Evolutionary conservation across 2,329 filamentous ascomycete species (phyloP).

Genomic region (Verruconis gallopava): DNA sequence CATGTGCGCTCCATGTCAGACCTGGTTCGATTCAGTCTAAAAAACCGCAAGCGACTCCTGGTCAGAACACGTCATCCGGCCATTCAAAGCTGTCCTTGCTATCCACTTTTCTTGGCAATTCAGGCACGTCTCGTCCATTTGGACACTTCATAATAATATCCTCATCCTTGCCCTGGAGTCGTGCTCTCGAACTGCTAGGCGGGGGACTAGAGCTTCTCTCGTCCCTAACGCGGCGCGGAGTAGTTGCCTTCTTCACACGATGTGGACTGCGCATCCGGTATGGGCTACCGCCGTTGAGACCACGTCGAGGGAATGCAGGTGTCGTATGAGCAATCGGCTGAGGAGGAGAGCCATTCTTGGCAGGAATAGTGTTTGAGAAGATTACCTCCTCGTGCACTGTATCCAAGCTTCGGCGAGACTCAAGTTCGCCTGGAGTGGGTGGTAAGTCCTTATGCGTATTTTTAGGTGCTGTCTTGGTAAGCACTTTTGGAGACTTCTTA

Average conservation of each 20-base stretch:
- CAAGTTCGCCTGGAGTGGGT: not conserved
- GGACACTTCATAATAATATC: conserved; percentile 1
- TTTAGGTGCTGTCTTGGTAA: too few species aligned
- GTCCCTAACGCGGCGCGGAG: not conserved
- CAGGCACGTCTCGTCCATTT: conserved; percentile 6
- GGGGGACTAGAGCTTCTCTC: not conserved
- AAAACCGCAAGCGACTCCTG: too few species aligned
- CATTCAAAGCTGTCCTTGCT: conserved; percentile 9
- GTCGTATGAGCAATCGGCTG: conserved; percentile 5
- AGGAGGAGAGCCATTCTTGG: not conserved
- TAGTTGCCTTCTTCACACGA: not conserved
- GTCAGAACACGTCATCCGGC: conserved; percentile 11
- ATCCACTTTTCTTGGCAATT: conserved; percentile 3
- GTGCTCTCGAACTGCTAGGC: conserved; percentile 2
- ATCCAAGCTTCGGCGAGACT: conserved; percentile 2
- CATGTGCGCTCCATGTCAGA: too few species aligned
- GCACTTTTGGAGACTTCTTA: too few species aligned
- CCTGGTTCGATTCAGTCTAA: too few species aligned
- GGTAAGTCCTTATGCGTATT: not conserved
- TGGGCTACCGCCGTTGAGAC: not conserved
- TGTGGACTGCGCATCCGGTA: conserved; percentile 2
- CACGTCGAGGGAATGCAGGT: conserved; percentile 3
- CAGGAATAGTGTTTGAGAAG: not conserved
- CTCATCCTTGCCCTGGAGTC: not conserved
- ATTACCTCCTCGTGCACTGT: conserved; percentile 6